Percentiles rank a stretch among this genome's conserved stretches.
Conservation (phyloP, 345 rosid species). For the Arabis hirsuta region DNA sequence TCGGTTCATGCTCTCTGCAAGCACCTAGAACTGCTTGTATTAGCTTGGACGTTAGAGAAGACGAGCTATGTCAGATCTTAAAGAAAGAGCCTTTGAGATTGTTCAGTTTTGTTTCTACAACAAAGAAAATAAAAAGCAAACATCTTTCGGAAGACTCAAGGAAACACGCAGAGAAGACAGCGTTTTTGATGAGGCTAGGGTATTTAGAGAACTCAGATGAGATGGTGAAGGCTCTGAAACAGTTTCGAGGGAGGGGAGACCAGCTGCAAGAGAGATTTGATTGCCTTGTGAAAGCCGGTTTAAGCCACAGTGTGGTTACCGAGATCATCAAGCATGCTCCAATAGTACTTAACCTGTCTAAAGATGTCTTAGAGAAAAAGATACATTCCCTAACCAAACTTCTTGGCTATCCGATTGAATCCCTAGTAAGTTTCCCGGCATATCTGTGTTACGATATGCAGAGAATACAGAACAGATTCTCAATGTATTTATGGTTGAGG, state of each 20-base stretch:
- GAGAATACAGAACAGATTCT: conserved; percentile 61
- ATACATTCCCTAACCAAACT: conserved; percentile 56
- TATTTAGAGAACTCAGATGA: conserved; percentile 84
- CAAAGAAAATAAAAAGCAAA: conserved; percentile 42
- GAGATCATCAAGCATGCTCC: conserved; percentile 70
- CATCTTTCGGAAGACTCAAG: conserved; percentile 38
- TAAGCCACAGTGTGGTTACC: conserved; percentile 54
- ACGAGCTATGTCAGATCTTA: conserved; percentile 53
- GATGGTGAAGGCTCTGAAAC: conserved; percentile 66
- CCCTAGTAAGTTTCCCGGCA: conserved; percentile 63
- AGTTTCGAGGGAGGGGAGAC: conserved; percentile 84
- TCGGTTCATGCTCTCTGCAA: conserved; percentile 60
- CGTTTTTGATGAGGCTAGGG: conserved; percentile 71
- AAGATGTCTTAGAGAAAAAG: conserved; percentile 70
- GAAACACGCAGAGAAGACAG: conserved; percentile 55
- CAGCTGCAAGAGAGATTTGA: conserved; percentile 87
- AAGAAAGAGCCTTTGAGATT: conserved; percentile 64
- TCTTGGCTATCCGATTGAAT: conserved; percentile 63
- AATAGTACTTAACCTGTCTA: conserved; percentile 68
- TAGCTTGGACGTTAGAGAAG: conserved; percentile 51
- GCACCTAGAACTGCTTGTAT: conserved; percentile 56
- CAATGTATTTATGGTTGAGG: conserved; percentile 63
- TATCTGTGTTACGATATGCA: conserved; percentile 67
- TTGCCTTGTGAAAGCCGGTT: conserved; percentile 74
- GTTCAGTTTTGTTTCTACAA: conserved; percentile 58